A percentile compares a stretch with the other conserved stretches of the same genome.
Evolutionary conservation across 495 filamentous ascomycete species (phyloP).

Genomic region (Talaromyces thailandensis): DNA sequence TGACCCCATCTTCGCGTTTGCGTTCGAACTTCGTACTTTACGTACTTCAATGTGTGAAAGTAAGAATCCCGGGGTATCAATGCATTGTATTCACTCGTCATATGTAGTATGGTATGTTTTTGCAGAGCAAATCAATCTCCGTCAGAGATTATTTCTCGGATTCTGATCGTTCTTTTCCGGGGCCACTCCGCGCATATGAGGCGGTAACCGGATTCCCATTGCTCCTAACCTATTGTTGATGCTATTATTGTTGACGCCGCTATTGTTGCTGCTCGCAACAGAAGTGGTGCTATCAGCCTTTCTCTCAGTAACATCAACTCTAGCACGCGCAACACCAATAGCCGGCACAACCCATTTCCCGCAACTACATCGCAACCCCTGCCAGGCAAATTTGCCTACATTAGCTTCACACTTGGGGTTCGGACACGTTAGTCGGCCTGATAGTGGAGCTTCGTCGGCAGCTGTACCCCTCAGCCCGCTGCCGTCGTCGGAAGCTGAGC

Average conservation of each 20-base stretch:
- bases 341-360: constrained; percentile 86
- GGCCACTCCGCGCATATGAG: constrained; percentile 21
- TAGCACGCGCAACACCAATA: constrained; percentile 71
- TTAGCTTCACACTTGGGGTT: constrained; percentile 64
- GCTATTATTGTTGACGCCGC: constrained; percentile 8
- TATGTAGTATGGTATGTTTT: background rate
- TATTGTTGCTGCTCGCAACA: constrained; percentile 7
- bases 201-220: constrained; percentile 32
- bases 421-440: constrained; percentile 77
- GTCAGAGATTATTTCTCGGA: constrained; percentile 4
- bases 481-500: background rate
- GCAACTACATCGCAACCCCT: constrained; percentile 89
- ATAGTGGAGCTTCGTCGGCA: constrained; percentile 58
- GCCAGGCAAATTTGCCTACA: constrained; percentile 91
- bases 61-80: background rate
- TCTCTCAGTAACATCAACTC: constrained; percentile 55
- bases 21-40: background rate
- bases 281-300: background rate
- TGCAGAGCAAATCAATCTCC: background rate
- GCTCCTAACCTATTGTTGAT: constrained; percentile 15
- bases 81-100: background rate
- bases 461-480: constrained; percentile 8
- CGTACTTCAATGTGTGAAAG: background rate
- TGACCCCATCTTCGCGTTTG: background rate
- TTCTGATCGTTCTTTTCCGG: background rate